Base-by-base conservation (phyloP, 192 early-diverging fungal genomes). In the Backusella circina region DNA sequence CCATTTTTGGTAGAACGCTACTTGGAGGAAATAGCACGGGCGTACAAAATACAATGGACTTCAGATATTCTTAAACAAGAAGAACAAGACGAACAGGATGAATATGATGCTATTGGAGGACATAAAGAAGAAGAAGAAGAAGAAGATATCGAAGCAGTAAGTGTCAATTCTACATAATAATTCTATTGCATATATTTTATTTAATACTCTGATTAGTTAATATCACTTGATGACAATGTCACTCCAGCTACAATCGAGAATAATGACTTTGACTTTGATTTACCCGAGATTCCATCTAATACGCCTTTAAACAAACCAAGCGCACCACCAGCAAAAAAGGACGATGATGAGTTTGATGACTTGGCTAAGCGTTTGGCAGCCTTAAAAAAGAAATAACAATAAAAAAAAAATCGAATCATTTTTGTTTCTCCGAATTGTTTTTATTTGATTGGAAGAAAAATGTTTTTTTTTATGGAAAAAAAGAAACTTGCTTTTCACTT, bases 1-100 rank as follows among this genome's bases (percentile, higher is more conserved):
- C 74, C 85, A 3, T 86, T 89, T 32, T 87, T 98, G 10, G 94
- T 98, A 23, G 86, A 90, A 39, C 83, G 93, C 71, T 98, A 98
- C 76, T 78, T 98, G 38, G 93, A 92, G 71, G 93, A 95, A 75
- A 97, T 98, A 74, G 95, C 97, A 39, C 90, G 86, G 44, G 84
- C 92, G 0, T 96, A 93, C 74, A 88, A 90, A 65, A 89, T 97
- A 6, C 72, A 79, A 5, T 98, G 92, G 91, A 86, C 84, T 2
- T 82, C 89, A 0, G 79, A 87, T 33, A 82, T 80, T 37, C 83
- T 86, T 6, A 74, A 80, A 31, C 82, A 87, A 23, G 67, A 81
- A 72, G 76, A 87, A 28, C 67, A 64, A 10, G 72, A 51, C 10
- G 72, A 81, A 39, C 78, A 72, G 1, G 23, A 26, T 23, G 51